Base-by-base conservation (phyloP, 1,284 basidiomycete genomes). In the Apiotrichum brassicae region DNA sequence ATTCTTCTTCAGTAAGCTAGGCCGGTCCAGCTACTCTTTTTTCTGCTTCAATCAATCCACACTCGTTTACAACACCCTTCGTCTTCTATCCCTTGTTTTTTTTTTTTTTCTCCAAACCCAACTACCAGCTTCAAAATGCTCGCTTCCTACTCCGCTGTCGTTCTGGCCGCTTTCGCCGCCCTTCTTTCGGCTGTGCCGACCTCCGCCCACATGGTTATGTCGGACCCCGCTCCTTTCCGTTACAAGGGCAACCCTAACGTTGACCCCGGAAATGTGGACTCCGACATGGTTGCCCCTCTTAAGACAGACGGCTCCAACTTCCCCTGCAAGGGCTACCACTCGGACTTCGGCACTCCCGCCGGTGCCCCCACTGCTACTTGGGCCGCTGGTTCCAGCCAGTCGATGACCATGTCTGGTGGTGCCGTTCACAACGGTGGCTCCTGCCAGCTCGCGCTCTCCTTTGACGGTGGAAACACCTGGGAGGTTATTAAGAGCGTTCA, bases 271-370 rank as follows among this genome's bases (percentile, higher is more conserved):
- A 51, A 61, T 43, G 71, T 54, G 28, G 64, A 75, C 55, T 76
- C 74, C 56, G 59, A 58, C 9, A 68, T 67, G 62, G 74, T 70
- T 16, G 49, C 59, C 23, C 74, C 74, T 0, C 56, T 76, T 25
- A 23, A 58, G 14, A 46, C 57, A 11, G 61, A 65, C 48, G 71
- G 72, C 6, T 49, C 61, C 3, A 38, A 52, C 47, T 76, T 65
- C 50, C 73, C 74, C 12, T 76, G 75, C 61, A 75, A 69, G 62
- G 73, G 72, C 37, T 74, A 62, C 62, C 68, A 71, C 63, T 65
- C 63, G 34, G 58, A 50, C 28, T 30, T 30, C 14, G 28, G 14
- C 28, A 14, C 9, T 8, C 28, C 28, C 43, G 53, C 52, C 23
- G 63, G 62, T 38, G 50, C 54, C 20, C 56, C 71, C 6, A 64